Conservation (phyloP, 257 asterid species). For the Petunia secreta region DNA sequence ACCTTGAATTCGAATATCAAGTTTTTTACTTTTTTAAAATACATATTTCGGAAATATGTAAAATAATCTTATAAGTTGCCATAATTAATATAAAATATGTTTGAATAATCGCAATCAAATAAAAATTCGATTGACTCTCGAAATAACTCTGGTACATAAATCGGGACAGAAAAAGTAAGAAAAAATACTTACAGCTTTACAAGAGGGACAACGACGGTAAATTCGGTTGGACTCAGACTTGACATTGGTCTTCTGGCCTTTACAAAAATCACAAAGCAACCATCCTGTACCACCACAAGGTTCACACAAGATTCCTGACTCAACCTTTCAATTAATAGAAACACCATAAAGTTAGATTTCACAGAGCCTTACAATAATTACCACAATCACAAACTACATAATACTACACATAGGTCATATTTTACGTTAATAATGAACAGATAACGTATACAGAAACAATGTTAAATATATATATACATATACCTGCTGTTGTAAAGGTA, state of each 20-base stretch:
- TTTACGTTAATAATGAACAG: background rate
- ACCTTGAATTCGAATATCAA: no score
- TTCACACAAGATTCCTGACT: constrained; percentile 57
- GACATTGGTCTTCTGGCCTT: constrained; percentile 78
- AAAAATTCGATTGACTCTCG: no score
- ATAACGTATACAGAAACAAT: background rate
- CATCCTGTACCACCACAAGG: constrained; percentile 70
- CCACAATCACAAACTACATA: background rate
- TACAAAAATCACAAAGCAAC: constrained; percentile 74
- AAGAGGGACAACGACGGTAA: constrained; percentile 78
- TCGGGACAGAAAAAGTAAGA: background rate
- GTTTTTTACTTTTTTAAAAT: no score
- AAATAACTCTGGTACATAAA: no score
- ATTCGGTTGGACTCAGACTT: constrained; percentile 58
- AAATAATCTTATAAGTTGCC: no score
- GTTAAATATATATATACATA: background rate
- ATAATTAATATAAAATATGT: no score
- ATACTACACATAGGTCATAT: background rate
- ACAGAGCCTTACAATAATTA: background rate
- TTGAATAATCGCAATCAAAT: no score
- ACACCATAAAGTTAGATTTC: background rate
- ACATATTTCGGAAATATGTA: no score
- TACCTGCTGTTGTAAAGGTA: constrained; percentile 14
- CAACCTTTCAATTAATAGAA: constrained; percentile 41
- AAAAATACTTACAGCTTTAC: constrained; percentile 71